phyloP scores from a whole-genome alignment of 495 filamentous ascomycete species.

The Cercophora newfieldiana region DNA sequence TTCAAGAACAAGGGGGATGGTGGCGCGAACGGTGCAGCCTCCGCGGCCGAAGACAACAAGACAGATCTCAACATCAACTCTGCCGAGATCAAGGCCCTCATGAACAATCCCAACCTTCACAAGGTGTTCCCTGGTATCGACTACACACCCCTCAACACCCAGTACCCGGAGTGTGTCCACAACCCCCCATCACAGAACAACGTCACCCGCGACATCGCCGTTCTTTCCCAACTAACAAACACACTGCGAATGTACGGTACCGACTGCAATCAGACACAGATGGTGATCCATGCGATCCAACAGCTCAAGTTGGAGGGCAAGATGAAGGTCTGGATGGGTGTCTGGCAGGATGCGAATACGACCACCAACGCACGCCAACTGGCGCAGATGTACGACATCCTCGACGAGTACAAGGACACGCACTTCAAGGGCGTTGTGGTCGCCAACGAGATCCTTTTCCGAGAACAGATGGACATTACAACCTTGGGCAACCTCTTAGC shows the following conservation, averaged over 20 bases:
- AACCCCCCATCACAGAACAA: conserved; percentile 88
- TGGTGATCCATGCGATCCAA: conserved; percentile 83
- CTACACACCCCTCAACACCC: conserved; percentile 88
- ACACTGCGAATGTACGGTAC: conserved; percentile 90
- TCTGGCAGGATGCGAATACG: conserved; percentile 84
- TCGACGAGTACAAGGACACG: conserved; percentile 64
- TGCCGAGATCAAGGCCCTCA: conserved; percentile 72
- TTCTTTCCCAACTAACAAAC: conserved; percentile 89
- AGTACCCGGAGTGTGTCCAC: conserved; percentile 82
- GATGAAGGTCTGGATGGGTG: conserved; percentile 93
- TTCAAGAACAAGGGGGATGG: conserved; percentile 41
- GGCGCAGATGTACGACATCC: conserved; percentile 73
- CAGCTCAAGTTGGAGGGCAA: conserved; percentile 65
- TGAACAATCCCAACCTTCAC: conserved; percentile 79
- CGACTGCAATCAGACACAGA: conserved; percentile 96
- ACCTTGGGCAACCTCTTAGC: conserved; percentile 65
- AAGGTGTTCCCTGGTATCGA: conserved; percentile 97
- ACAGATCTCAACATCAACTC: conserved; percentile 75
- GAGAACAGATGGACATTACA: conserved; percentile 65
- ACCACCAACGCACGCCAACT: conserved; percentile 85
- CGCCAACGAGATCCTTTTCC: conserved; percentile 92
- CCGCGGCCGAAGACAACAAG: conserved; percentile 53
- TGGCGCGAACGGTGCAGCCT: conserved; percentile 16
- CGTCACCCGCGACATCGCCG: conserved; percentile 86
- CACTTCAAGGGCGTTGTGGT: conserved; percentile 85